A percentile compares a stretch with the other conserved stretches of the same genome.
These are phyloP conservation scores for Sclerotinia subarctica DNA, from an alignment of 2,329 filamentous ascomycete species.

Conservation along the genomic window DNA sequence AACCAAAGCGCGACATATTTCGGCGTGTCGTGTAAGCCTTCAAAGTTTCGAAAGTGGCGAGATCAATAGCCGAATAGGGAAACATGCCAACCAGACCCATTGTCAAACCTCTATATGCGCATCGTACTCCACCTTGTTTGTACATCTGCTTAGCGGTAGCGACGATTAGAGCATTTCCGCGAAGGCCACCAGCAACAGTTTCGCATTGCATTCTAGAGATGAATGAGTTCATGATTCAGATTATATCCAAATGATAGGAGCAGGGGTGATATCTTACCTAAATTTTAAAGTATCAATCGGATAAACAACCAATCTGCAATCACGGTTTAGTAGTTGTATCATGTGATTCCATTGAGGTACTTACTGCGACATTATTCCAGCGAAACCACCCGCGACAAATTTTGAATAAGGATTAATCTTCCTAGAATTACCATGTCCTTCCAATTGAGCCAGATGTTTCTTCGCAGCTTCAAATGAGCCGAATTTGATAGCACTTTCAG, in stretches of 20 bases:
- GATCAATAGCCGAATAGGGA: slow-evolving; percentile 93
- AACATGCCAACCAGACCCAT: slow-evolving; percentile 97
- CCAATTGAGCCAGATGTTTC: slow-evolving; percentile 76
- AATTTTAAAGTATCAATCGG: slow-evolving; percentile 51
- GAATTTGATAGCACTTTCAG: slow-evolving; percentile 97
- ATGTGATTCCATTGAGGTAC: slow-evolving; percentile 38
- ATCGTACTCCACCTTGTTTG: slow-evolving; percentile 65
- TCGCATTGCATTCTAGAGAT: slow-evolving; percentile 74
- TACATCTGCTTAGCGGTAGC: slow-evolving; percentile 87
- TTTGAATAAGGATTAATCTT: slow-evolving; percentile 80
- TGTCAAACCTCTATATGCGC: slow-evolving; percentile 87
- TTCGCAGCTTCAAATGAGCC: slow-evolving; percentile 96
- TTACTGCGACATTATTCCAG: slow-evolving; percentile 90
- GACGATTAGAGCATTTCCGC: slow-evolving; percentile 76
- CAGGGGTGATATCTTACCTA: slow-evolving; percentile 44
- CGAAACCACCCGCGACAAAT: slow-evolving; percentile 85
- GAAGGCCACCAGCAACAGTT: slow-evolving; percentile 79
- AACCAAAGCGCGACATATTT: slow-evolving; percentile 64
- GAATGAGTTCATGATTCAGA: slow-evolving; percentile 22
- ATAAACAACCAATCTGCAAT: slow-evolving; percentile 77
- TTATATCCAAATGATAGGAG: background rate
- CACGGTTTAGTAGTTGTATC: slow-evolving; percentile 21
- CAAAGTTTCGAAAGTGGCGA: slow-evolving; percentile 90
- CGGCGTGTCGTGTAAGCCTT: slow-evolving; percentile 71
- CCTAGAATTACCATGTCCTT: slow-evolving; percentile 81